A percentile compares a stretch with the other conserved stretches of the same genome.
These are phyloP conservation scores for Starmerella bacillaris DNA, from an alignment of 805 yeast genomes.

Conservation along the genomic window DNA sequence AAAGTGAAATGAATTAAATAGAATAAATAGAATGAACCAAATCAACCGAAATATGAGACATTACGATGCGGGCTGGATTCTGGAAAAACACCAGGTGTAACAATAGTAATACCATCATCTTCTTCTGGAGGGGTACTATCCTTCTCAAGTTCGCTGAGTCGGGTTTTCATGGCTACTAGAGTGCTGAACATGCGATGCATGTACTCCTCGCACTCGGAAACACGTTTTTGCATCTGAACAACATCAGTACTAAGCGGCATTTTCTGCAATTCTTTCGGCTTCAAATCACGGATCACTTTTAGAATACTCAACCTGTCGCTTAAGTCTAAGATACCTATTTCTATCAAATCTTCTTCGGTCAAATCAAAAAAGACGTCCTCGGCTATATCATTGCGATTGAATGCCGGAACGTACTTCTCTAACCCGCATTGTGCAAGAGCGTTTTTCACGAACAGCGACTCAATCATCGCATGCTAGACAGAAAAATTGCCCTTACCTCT, in stretches of 20 bases:
- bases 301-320: conserved; percentile 43
- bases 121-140: conserved; percentile 9
- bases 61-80: too few species aligned
- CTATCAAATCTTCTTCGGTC: conserved; percentile 51
- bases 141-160: not conserved
- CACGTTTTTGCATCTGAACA: not conserved
- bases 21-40: too few species aligned
- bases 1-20: too few species aligned
- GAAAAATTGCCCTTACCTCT: not conserved
- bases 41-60: too few species aligned
- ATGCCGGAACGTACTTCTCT: conserved; percentile 18
- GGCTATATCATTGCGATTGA: conserved; percentile 43
- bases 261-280: conserved; percentile 5
- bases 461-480: not conserved
- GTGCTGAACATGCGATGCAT: not conserved
- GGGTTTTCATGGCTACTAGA: not conserved
- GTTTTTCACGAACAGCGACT: conserved; percentile 1
- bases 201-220: not conserved
- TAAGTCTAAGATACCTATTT: conserved; percentile 43
- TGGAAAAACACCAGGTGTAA: not conserved
- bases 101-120: conserved; percentile 13
- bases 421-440: conserved; percentile 5
- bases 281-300: conserved; percentile 33
- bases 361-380: conserved; percentile 58
- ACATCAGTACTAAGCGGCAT: not conserved